phyloP scores from a whole-genome alignment of 495 filamentous ascomycete genomes.

The Neurospora sp. region DNA sequence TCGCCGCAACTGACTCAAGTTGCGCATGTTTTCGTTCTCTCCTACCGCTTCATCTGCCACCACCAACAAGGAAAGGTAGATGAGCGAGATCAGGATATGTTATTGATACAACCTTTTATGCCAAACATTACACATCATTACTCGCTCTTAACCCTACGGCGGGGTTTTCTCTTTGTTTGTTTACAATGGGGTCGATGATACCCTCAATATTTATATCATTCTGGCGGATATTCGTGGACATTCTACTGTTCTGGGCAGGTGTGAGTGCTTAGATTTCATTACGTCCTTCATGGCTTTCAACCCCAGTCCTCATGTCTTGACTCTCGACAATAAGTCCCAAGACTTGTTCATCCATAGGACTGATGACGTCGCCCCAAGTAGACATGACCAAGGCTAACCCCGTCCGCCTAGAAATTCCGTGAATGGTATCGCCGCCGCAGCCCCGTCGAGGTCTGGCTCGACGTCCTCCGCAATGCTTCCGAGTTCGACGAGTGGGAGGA shows the following conservation, averaged over 20 bases:
- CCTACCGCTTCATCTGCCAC: background rate
- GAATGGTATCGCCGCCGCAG: slow-evolving; percentile 46
- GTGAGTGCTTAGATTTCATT: slow-evolving; percentile 31
- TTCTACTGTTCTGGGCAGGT: slow-evolving; percentile 53
- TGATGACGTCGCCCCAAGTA: background rate
- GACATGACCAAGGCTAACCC: background rate
- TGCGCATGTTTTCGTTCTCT: background rate
- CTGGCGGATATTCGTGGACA: slow-evolving; percentile 48
- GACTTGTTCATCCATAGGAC: background rate
- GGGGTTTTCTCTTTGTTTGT: background rate
- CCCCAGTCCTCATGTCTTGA: background rate
- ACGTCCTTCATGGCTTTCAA: background rate
- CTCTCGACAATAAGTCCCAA: slow-evolving; percentile 1
- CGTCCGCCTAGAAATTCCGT: background rate
- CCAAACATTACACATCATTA: background rate
- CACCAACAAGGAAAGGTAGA: background rate
- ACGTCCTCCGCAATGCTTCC: slow-evolving; percentile 50
- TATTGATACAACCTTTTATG: background rate
- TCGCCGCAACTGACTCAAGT: background rate
- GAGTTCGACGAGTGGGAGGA: slow-evolving; percentile 79
- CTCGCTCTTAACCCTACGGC: background rate
- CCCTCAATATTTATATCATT: slow-evolving; percentile 29
- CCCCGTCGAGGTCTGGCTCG: slow-evolving; percentile 42
- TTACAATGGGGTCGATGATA: slow-evolving; percentile 21
- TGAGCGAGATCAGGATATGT: background rate